Base-by-base conservation (phyloP, 345 rosid genomes). In the Mangifera indica region DNA sequence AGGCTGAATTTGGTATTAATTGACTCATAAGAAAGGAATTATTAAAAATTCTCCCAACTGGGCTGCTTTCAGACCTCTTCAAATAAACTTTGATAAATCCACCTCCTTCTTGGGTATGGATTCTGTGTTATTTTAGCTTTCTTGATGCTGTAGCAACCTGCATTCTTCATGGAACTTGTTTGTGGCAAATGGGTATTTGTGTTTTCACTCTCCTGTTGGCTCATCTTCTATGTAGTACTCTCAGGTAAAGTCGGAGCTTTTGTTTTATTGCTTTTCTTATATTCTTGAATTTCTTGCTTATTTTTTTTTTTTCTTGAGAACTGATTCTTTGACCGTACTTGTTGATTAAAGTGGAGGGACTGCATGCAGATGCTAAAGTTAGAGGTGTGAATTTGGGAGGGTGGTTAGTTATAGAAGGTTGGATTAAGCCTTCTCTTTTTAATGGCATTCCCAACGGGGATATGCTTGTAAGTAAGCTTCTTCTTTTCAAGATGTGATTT, bases 401-500 rank as follows among this genome's bases (percentile, higher is more conserved):
- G 25, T 89, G 95, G 95, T 77, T 89, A 72, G 90, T 89, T 62
- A 64, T 89, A n/a, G 92, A 89, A 80, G 95, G 95, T 66, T 89
- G 95, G 95, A 87, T 89, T 72, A 89, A 87, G 79, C 92, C 95
- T 61, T 84, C 95, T 60, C 84, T 89, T 24, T 89, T 89, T 68
- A 84, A 87, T 77, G 88, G 72, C 56, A 89, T 89, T 79, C 82
- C 86, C 74, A 89, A 87, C 49, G 90, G 89, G 66, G 92, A 89
- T 53, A 89, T 87, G 92, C 90, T 89, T 71, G 95, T 89, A 75
- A 81, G 87, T 66, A 32, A 54, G 48, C 56, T 71, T 73, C 73
- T 71, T 54, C 46, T 55, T 64, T 46, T 55, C 9, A 11, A 54
- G 57, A 63, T 52, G 10, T 52, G 29, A 10, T 25, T 2, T 37